Conservation (phyloP, 495 filamentous ascomycete species). For the Acidiella bohemica region DNA sequence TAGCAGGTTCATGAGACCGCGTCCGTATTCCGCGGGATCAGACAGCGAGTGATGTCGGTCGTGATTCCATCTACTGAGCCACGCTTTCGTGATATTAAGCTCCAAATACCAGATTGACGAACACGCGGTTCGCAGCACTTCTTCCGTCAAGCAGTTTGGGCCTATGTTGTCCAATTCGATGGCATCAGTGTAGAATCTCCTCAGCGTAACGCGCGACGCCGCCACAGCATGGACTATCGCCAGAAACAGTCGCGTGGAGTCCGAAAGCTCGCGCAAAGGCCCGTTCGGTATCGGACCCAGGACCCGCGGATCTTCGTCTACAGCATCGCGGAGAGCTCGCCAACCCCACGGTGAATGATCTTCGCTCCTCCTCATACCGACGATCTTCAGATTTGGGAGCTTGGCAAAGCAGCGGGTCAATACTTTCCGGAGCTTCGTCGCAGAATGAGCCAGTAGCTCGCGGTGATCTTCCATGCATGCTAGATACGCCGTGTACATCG, state of each 20-base stretch:
- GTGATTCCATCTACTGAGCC: neutral
- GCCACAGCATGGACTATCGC: slow-evolving; percentile 9
- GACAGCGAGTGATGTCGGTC: neutral
- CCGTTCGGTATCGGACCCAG: slow-evolving; percentile 7
- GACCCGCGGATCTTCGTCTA: slow-evolving; percentile 14
- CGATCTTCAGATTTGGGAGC: slow-evolving; percentile 12
- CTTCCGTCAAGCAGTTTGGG: neutral
- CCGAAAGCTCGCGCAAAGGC: slow-evolving; percentile 2
- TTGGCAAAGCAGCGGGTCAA: slow-evolving; percentile 2
- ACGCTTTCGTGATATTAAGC: slow-evolving; percentile 9
- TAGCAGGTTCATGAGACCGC: slow-evolving; percentile 4
- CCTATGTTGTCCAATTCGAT: slow-evolving; percentile 14
- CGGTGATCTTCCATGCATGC: slow-evolving; percentile 7
- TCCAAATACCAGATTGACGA: slow-evolving; percentile 12
- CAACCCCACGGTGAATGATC: slow-evolving; percentile 19
- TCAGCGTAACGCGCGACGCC: neutral
- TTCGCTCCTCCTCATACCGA: slow-evolving; percentile 17
- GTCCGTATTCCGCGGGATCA: slow-evolving; percentile 1
- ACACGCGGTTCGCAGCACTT: slow-evolving; percentile 2
- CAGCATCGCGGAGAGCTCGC: neutral
- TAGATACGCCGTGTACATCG: slow-evolving; percentile 4
- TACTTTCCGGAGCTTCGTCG: neutral
- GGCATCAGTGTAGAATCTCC: slow-evolving; percentile 18
- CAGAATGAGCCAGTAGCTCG: neutral
- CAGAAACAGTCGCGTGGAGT: slow-evolving; percentile 9